Conservation (phyloP, 192 early-diverging fungal species). For the Rhizophlyctis rosea region DNA sequence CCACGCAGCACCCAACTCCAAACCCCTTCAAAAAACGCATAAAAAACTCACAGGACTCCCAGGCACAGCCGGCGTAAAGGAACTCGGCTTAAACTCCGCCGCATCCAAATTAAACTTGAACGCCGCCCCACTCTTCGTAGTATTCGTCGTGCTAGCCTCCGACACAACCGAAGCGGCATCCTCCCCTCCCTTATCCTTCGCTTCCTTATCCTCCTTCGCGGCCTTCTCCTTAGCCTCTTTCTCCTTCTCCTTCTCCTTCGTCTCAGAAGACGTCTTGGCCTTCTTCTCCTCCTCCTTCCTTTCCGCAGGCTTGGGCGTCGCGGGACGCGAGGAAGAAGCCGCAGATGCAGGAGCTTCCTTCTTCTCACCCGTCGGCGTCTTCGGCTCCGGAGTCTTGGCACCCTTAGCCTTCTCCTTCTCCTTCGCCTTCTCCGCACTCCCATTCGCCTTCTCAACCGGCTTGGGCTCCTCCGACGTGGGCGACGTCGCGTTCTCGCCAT, state of each 20-base stretch:
- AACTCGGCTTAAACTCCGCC: slow-evolving; percentile 38
- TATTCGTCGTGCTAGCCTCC: background rate
- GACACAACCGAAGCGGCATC: background rate
- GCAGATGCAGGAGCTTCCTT: too few relatives aligned
- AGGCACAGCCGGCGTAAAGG: background rate
- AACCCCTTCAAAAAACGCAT: background rate
- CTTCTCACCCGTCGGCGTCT: background rate
- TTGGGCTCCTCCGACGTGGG: too few relatives aligned
- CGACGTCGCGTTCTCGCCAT: slow-evolving; percentile 27
- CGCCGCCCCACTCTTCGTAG: slow-evolving; percentile 8
- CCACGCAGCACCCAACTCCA: background rate
- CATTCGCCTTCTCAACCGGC: slow-evolving; percentile 11
- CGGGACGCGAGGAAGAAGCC: background rate
- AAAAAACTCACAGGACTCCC: background rate
- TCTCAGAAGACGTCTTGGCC: slow-evolving; percentile 10
- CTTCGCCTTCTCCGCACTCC: slow-evolving; percentile 4
- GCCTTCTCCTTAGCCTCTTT: too few relatives aligned
- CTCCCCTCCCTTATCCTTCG: background rate
- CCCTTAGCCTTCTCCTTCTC: background rate
- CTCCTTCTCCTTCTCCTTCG: slow-evolving; percentile 14
- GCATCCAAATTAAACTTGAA: slow-evolving; percentile 48
- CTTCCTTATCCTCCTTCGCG: slow-evolving; percentile 1
- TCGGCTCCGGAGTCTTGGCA: background rate
- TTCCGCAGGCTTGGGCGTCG: background rate
- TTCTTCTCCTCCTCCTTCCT: slow-evolving; percentile 2